Evolutionary conservation across 768 basidiomycete genomes (phyloP).

Genomic region (Tricholomella constricta): DNA sequence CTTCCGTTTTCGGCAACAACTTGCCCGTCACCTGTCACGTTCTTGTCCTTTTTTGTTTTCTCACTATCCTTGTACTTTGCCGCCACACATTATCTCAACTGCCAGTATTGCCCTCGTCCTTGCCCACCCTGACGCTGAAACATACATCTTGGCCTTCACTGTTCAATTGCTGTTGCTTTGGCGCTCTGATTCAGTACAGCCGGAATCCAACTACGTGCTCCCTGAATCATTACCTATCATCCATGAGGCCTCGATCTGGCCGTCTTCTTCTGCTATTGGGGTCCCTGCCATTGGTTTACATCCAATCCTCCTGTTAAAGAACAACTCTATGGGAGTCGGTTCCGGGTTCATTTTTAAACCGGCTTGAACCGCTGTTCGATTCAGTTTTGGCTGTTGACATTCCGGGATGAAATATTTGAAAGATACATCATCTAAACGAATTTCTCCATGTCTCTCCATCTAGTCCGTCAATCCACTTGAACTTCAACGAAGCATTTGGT

Average conservation of each 20-base stretch:
- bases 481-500: neutral
- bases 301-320: constrained; percentile 13
- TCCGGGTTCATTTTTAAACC: neutral
- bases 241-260: constrained; percentile 29
- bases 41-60: constrained; percentile 6
- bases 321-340: constrained; percentile 1
- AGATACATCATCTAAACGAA: neutral
- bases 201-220: neutral
- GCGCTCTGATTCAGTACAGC: neutral
- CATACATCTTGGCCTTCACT: neutral
- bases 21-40: constrained; percentile 15
- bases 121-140: neutral
- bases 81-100: constrained; percentile 8
- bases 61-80: neutral
- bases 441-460: neutral
- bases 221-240: constrained; percentile 3
- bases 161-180: neutral
- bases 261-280: constrained; percentile 22
- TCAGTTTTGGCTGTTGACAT: constrained; percentile 4
- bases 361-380: neutral
- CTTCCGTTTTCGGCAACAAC: constrained; percentile 16
- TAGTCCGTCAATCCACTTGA: neutral
- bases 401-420: neutral
- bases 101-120: neutral
- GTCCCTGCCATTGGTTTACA: constrained; percentile 14